These are phyloP conservation scores for Agrocybe praecox DNA, from an alignment of 768 basidiomycete genomes.

Conservation along the genomic window DNA sequence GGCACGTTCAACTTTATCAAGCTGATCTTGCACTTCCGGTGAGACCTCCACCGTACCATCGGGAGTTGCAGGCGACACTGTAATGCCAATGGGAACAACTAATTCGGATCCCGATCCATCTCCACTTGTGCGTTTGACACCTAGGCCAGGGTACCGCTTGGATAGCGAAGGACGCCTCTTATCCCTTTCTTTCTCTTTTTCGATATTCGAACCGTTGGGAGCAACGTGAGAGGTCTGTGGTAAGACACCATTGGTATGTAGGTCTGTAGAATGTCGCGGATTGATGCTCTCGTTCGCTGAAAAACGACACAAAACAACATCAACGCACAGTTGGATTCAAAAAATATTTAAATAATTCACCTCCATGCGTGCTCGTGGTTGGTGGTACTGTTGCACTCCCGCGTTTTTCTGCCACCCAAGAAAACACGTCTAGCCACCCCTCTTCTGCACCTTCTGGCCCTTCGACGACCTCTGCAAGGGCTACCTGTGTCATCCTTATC, in stretches of 20 bases:
- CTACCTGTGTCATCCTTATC: conserved; percentile 83
- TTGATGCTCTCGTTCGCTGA: neutral
- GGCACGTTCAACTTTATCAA: conserved; percentile 11
- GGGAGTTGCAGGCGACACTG: conserved; percentile 64
- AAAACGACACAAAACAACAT: neutral
- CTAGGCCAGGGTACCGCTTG: conserved; percentile 4
- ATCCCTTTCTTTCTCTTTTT: neutral
- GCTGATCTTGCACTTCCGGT: conserved; percentile 5
- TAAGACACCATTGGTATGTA: neutral
- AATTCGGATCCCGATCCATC: conserved; percentile 4
- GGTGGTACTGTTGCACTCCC: neutral
- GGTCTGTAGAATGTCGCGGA: conserved; percentile 1
- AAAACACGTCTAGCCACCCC: conserved; percentile 83
- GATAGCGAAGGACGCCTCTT: neutral
- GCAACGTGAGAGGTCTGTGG: neutral
- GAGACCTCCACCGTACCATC: conserved; percentile 21
- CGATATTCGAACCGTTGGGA: neutral
- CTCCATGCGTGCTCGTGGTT: conserved; percentile 2
- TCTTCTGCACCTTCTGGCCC: conserved; percentile 83
- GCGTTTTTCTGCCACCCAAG: conserved; percentile 72
- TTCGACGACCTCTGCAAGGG: conserved; percentile 78
- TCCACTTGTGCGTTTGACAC: neutral
- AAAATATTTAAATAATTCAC: neutral
- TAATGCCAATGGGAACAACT: conserved; percentile 47
- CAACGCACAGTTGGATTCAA: neutral